Evolutionary conservation across 768 basidiomycete species (phyloP).

Genomic region (Postia placenta): DNA sequence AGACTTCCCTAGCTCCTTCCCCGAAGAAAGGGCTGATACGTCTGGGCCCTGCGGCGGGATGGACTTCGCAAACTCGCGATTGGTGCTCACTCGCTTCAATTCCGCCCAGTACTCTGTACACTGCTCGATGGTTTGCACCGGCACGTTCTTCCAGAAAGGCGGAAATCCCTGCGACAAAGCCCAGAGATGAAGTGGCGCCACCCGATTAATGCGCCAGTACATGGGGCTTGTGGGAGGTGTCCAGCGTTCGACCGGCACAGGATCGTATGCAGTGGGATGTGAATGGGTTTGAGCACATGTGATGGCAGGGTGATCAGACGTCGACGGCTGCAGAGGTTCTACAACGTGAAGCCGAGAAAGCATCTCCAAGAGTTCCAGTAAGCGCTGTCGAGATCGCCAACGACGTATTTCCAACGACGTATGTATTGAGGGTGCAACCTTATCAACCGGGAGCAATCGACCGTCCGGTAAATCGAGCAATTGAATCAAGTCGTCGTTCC

Average conservation of each 20-base stretch:
- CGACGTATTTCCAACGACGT: conserved; percentile 51
- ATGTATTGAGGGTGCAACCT: conserved; percentile 47
- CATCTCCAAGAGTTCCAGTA: conserved; percentile 57
- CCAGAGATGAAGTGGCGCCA: conserved; percentile 58
- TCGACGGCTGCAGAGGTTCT: conserved; percentile 47
- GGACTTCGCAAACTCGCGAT: conserved; percentile 24
- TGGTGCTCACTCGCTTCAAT: conserved; percentile 42
- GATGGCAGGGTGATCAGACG: conserved; percentile 36
- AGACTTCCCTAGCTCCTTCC: conserved; percentile 30
- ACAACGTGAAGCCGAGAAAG: conserved; percentile 54
- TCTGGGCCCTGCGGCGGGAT: conserved; percentile 1
- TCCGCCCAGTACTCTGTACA: conserved; percentile 52
- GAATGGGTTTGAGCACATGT: conserved; percentile 37
- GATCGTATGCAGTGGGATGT: conserved; percentile 42
- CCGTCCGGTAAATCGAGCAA: conserved; percentile 46
- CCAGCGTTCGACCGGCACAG: conserved; percentile 38
- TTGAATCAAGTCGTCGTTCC: conserved; percentile 50
- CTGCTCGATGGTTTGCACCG: conserved; percentile 33
- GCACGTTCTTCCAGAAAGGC: conserved; percentile 47
- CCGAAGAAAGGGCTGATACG: neutral
- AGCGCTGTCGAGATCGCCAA: conserved; percentile 49
- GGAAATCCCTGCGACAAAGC: conserved; percentile 42
- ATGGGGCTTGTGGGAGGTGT: conserved; percentile 42
- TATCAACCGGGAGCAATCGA: conserved; percentile 40
- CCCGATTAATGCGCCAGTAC: conserved; percentile 58